Percentiles rank a stretch among this genome's conserved stretches.
Conservation (phyloP, 768 basidiomycete species). For the Auricularia sp. region DNA sequence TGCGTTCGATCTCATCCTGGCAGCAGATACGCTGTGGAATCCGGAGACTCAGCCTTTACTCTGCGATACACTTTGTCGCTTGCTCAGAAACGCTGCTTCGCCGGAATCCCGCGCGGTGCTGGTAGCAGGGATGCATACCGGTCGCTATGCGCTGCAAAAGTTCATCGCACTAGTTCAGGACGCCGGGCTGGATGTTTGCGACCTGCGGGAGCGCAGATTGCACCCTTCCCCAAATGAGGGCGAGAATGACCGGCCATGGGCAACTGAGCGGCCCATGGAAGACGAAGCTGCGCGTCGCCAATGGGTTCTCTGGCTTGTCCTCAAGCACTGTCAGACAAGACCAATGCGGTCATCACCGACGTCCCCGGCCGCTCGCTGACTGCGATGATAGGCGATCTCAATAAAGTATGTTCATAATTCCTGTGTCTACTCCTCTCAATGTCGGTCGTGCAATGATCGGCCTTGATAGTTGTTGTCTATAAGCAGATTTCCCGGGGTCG, state of each 20-base stretch:
- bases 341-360: too few species aligned
- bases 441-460: too few species aligned
- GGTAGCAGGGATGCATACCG: constrained; percentile 70
- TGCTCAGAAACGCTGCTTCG: constrained; percentile 29
- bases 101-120: constrained; percentile 42
- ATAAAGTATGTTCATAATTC: too few species aligned
- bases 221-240: not conserved
- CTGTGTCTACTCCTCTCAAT: too few species aligned
- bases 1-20: constrained; percentile 55
- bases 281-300: constrained; percentile 57
- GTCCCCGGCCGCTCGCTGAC: too few species aligned
- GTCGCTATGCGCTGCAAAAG: constrained; percentile 56
- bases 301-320: constrained; percentile 62
- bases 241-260: constrained; percentile 29
- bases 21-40: constrained; percentile 76
- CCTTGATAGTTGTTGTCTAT: too few species aligned
- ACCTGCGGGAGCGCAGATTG: not conserved
- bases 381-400: too few species aligned
- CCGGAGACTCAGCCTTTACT: constrained; percentile 46
- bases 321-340: constrained; percentile 14
- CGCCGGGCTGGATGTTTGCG: constrained; percentile 29
- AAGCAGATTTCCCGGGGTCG: too few species aligned
- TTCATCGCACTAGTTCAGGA: constrained; percentile 36
- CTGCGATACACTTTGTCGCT: constrained; percentile 38
- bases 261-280: constrained; percentile 40